Base-by-base conservation (phyloP, 2,329 filamentous ascomycete genomes). In the Knufia fluminis region DNA sequence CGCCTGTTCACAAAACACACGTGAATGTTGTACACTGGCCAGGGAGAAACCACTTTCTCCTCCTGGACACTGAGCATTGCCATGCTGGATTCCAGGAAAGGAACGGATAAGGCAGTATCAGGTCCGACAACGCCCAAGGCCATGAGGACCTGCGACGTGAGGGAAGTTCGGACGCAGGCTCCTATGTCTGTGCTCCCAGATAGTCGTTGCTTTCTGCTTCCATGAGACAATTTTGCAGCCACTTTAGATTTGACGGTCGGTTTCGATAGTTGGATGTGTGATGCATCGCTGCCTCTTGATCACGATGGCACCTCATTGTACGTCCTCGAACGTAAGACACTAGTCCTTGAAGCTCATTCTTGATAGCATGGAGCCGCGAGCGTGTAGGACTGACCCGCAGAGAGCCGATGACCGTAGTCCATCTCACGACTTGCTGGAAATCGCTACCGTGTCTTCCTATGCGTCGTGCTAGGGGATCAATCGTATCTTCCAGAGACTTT, bases 381-480 rank as follows among this genome's bases (percentile, higher is more conserved):
- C 44, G 4, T 36, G 17, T 24, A 4, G 33, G 19, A n/a, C 17
- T 36, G 22, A 31, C 36, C 7, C 36, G 24, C 46, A 48, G 19
- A 16, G 46, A 48, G 9, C 38, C 46, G 17, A 58, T 38, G 12
- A 59, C 53, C 33, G 54, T 52, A 40, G 44, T 52, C 40, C 53
- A 55, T 35, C 54, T 58, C n/a, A 54, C 48, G 9, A 59, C 42
- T 26, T 59, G 54, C 33, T 52, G 57, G 33, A 59, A 24, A 20
- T 52, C 54, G 36, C 52, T 51, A 16, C 52, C 54, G 2, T 43
- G 46, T n/a, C 52, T 49, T 12, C 51, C 24, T 10, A 58, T 44
- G 2, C 57, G 52, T 22, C 56, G 50, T 26, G 43, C 50, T 53
- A 59, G 51, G 3, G 57, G 56, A 26, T 54, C 54, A 3, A 59